These are phyloP conservation scores for Neofusicoccum umdonicola DNA, from an alignment of 2,329 filamentous ascomycete genomes.

Conservation along the genomic window DNA sequence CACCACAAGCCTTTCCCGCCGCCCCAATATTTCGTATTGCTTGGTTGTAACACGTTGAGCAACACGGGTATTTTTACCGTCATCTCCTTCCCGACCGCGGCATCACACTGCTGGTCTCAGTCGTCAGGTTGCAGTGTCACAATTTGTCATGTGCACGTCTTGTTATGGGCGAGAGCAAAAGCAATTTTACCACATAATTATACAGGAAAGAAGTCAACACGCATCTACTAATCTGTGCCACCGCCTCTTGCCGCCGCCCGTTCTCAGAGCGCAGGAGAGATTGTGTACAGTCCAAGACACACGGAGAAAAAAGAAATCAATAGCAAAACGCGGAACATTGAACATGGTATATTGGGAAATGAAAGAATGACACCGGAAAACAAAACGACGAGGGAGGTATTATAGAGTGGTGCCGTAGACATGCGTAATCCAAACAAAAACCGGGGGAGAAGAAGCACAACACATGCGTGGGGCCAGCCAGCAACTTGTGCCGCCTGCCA, in stretches of 20 bases:
- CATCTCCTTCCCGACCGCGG: neutral
- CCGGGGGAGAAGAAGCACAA: constrained; percentile 15
- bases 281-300: neutral
- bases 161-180: constrained; percentile 5
- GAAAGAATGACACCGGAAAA: constrained; percentile 18
- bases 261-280: neutral
- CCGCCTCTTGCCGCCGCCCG: neutral
- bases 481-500: constrained; percentile 13
- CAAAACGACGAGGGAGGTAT: constrained; percentile 13
- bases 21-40: neutral
- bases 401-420: constrained; percentile 15
- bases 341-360: constrained; percentile 18
- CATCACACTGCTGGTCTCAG: neutral
- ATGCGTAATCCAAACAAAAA: constrained; percentile 14
- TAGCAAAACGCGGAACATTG: neutral
- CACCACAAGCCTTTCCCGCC: neutral
- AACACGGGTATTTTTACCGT: neutral
- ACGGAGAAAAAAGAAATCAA: neutral
- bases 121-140: neutral
- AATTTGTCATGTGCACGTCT: neutral
- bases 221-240: neutral
- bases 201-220: constrained; percentile 10
- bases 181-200: constrained; percentile 15
- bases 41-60: neutral
- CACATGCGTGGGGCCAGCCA: constrained; percentile 18